These are phyloP conservation scores for Tetrapisispora fleetii DNA, from an alignment of 805 yeast genomes.

Conservation along the genomic window DNA sequence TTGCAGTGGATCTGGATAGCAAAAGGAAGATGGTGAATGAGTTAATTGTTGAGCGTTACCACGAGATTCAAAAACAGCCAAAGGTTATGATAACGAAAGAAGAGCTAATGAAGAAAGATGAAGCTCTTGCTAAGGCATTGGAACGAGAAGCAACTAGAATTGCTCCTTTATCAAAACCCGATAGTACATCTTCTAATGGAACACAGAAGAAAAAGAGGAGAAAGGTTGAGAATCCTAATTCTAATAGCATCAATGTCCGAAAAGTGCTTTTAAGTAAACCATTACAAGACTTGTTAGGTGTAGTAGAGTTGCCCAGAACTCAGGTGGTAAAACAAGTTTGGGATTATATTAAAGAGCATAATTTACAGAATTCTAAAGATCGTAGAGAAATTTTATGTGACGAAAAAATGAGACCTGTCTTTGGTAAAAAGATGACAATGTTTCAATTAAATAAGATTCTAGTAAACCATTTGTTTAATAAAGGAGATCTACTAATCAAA, in stretches of 20 bases:
- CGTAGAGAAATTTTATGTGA: constrained; percentile 58
- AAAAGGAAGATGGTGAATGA: constrained; percentile 48
- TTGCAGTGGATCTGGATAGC: constrained; percentile 44
- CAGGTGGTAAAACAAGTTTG: constrained; percentile 62
- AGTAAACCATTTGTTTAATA: constrained; percentile 36
- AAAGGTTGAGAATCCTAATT: constrained; percentile 7
- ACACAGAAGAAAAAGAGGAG: constrained; percentile 6
- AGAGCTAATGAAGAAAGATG: constrained; percentile 36
- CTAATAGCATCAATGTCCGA: constrained; percentile 31
- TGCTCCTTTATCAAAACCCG: not conserved
- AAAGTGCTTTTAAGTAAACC: constrained; percentile 43
- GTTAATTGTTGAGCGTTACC: constrained; percentile 50
- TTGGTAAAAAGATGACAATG: constrained; percentile 51
- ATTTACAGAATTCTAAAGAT: constrained; percentile 59
- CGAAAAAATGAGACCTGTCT: constrained; percentile 43
- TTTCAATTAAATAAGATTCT: constrained; percentile 50
- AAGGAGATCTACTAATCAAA: constrained; percentile 1
- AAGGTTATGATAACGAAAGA: constrained; percentile 22
- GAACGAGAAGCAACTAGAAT: constrained; percentile 19
- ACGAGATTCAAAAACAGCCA: constrained; percentile 32
- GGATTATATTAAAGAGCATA: constrained; percentile 55
- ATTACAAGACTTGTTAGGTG: constrained; percentile 41
- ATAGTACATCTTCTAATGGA: constrained; percentile 4
- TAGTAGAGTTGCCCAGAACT: constrained; percentile 44
- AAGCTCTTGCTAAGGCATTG: constrained; percentile 41